Evolutionary conservation across 2,329 filamentous ascomycete genomes (phyloP).

Genomic region (Penicillium hordei): DNA sequence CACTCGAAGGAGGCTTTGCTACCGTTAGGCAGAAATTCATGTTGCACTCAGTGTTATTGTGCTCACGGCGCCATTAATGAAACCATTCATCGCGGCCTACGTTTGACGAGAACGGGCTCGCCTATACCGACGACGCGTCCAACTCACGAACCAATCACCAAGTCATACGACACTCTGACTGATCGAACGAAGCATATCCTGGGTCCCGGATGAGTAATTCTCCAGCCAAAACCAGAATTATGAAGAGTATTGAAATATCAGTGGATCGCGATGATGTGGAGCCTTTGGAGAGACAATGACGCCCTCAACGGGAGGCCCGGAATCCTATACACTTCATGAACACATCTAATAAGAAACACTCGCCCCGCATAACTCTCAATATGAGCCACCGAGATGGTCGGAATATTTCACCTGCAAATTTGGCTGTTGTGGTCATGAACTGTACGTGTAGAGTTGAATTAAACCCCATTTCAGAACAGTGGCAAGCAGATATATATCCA

Average conservation of each 20-base stretch:
- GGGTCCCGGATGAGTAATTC: background rate
- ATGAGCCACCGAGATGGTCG: accelerated
- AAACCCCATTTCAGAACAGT: too few relatives aligned
- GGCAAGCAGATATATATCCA: background rate
- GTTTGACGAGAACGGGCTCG: conserved; percentile 28
- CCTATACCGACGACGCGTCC: conserved; percentile 24
- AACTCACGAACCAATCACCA: conserved; percentile 7
- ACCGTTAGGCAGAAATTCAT: conserved; percentile 43
- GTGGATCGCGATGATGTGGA: conserved; percentile 11
- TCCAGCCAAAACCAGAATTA: background rate
- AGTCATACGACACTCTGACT: background rate
- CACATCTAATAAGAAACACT: too few relatives aligned
- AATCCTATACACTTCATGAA: background rate
- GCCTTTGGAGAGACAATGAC: background rate
- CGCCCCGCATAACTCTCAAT: background rate
- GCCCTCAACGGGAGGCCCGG: background rate
- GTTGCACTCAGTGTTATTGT: conserved; percentile 45
- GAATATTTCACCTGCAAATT: background rate
- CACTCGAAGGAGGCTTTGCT: conserved; percentile 38
- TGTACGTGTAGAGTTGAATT: background rate
- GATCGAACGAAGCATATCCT: background rate
- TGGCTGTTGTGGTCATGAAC: background rate
- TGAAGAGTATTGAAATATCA: conserved; percentile 20
- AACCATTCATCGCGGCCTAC: conserved; percentile 45
- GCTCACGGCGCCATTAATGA: conserved; percentile 45